A percentile compares a stretch with the other conserved stretches of the same genome.
These are phyloP conservation scores for Penicillium occitanis DNA, from an alignment of 2,329 filamentous ascomycete genomes.

Conservation along the genomic window DNA sequence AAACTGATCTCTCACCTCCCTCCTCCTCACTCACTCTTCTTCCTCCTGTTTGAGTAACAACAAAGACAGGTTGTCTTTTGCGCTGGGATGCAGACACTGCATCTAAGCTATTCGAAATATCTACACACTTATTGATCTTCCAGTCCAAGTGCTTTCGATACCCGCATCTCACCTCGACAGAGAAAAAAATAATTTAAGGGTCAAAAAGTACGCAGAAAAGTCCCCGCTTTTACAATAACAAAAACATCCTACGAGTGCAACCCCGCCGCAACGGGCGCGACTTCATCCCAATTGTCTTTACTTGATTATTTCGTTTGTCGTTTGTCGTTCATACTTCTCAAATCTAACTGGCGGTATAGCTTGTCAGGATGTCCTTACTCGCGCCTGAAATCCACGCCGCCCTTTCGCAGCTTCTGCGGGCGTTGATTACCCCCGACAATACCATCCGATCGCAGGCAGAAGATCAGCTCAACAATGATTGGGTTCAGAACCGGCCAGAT, in stretches of 20 bases:
- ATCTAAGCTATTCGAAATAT: slow-evolving; percentile 22
- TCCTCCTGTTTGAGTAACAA: slow-evolving; percentile 19
- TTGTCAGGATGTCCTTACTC: slow-evolving; percentile 73
- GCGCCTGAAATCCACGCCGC: slow-evolving; percentile 80
- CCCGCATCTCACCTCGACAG: background rate
- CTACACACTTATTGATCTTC: slow-evolving; percentile 14
- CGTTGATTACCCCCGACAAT: slow-evolving; percentile 88
- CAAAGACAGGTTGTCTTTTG: slow-evolving; percentile 23
- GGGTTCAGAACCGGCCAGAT: slow-evolving; percentile 78
- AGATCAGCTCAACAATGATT: slow-evolving; percentile 85
- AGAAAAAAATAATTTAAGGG: slow-evolving; percentile 2
- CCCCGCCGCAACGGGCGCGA: slow-evolving; percentile 12
- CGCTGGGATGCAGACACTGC: slow-evolving; percentile 31
- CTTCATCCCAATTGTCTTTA: slow-evolving; percentile 21
- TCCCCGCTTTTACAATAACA: slow-evolving; percentile 28
- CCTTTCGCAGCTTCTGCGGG: slow-evolving; percentile 81
- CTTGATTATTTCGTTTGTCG: slow-evolving; percentile 21
- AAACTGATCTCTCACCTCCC: slow-evolving; percentile 7
- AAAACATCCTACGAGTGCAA: slow-evolving; percentile 21
- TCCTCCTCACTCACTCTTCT: background rate
- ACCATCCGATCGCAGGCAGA: slow-evolving; percentile 79
- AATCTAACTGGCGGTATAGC: slow-evolving; percentile 26
- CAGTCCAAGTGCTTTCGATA: background rate
- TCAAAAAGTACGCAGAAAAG: slow-evolving; percentile 17
- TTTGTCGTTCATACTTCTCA: slow-evolving; percentile 23